Conservation (phyloP, 176 grass and related monocot genomes). For the Luzula sylvatica region DNA sequence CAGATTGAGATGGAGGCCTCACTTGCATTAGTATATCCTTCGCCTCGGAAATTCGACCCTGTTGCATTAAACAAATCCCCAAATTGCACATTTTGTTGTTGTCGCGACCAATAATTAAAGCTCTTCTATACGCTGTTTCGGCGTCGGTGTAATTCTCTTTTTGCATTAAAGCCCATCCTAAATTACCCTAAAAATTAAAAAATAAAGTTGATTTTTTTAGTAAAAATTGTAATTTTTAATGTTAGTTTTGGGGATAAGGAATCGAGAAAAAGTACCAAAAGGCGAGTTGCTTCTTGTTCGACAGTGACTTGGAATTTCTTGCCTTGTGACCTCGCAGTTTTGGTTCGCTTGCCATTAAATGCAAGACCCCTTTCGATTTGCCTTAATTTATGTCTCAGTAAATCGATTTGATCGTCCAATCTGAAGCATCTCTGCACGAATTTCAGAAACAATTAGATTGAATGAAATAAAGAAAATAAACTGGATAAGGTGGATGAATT, state of each 20-base stretch:
- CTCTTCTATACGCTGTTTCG: slow-evolving; percentile 63
- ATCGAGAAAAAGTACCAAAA: slow-evolving; percentile 44
- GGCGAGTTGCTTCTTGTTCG: slow-evolving; percentile 85
- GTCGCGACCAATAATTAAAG: slow-evolving; percentile 64
- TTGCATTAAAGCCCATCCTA: slow-evolving; percentile 98
- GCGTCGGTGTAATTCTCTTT: slow-evolving; percentile 92
- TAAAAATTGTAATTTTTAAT: background rate
- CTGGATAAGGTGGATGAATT: background rate
- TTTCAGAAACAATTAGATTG: background rate
- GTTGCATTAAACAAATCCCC: slow-evolving; percentile 92
- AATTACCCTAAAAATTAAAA: slow-evolving; percentile 48
- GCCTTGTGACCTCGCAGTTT: slow-evolving; percentile 85
- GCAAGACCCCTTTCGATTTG: slow-evolving; percentile 65
- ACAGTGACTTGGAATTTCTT: slow-evolving; percentile 95
- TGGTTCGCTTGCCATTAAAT: slow-evolving; percentile 94
- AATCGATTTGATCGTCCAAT: slow-evolving; percentile 74
- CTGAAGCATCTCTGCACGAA: slow-evolving; percentile 62
- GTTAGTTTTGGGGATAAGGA: background rate
- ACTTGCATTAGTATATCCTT: slow-evolving; percentile 96
- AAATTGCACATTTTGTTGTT: slow-evolving; percentile 99
- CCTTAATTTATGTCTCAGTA: slow-evolving; percentile 84
- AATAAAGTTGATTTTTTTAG: background rate
- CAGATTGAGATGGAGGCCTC: slow-evolving; percentile 26
- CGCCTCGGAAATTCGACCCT: slow-evolving; percentile 67
- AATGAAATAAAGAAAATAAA: slow-evolving; percentile 6